Base-by-base conservation (phyloP, 441 rosid genomes). In the Breynia disticha region DNA sequence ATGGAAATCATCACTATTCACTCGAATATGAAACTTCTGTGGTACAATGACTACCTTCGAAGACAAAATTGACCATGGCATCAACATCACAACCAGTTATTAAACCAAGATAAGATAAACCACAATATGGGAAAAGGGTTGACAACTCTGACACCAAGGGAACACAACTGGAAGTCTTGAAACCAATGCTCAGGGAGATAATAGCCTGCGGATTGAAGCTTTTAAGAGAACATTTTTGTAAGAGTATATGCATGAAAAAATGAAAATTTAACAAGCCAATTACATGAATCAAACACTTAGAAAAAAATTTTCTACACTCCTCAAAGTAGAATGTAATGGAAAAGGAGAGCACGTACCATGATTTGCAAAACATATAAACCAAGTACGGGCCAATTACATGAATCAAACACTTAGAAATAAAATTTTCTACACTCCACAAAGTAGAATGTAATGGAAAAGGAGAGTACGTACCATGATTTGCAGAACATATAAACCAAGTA, bases 401-500 rank as follows among this genome's bases (percentile, higher is more conserved):
- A 24, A 50, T 28, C 17, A 44, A 49, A 55, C n/a, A n/a, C n/a
- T n/a, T n/a, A n/a, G n/a, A 7, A 50, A 37, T 28, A 20, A 50
- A 18, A 28, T 28, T 28, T 28, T 2, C 5, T 28, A 28, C 8
- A 9, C 35, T 4, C 35, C 8, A 28, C 19, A 61, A 43, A 41
- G 16, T 11, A 12, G 38, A 42, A 37, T 21, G 50, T 16, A 17
- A 28, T 46, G 53, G 48, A 67, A 67, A 16, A 57, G 43, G 52
- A 52, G 64, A 60, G 58, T 43, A 52, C 84, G 28, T 76, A 90
- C 98, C 87, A 73, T 74, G 50, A 80, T 71, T 64, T 88, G 89
- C 56, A 86, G 57, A 63, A 87, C 52, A 61, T 78, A 88, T 58
- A 86, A 74, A 76, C 83, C 82, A 66, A 88, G 90, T 47, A 88